These are phyloP conservation scores for Pestalotiopsis sp. DNA, from an alignment of 2,329 filamentous ascomycete genomes.

Conservation along the genomic window DNA sequence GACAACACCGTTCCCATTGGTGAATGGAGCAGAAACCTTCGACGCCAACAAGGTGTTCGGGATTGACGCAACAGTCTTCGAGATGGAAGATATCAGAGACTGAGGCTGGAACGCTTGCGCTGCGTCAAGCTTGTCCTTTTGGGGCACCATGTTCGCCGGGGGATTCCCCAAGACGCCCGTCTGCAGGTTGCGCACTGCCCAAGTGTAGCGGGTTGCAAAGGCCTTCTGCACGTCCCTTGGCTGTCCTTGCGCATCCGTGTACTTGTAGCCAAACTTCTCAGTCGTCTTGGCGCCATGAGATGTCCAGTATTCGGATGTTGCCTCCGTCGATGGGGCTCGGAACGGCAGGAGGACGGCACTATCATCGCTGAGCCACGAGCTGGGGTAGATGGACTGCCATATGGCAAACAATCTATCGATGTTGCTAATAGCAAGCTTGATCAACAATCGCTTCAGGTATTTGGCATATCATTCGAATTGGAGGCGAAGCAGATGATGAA, in stretches of 20 bases:
- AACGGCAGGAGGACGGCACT: neutral
- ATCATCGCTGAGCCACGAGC: conserved; percentile 8
- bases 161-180: neutral
- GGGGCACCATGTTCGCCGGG: neutral
- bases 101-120: neutral
- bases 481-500: neutral
- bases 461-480: neutral
- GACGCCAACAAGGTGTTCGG: neutral
- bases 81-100: neutral
- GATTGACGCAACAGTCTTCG: neutral
- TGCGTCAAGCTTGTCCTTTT: neutral
- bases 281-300: neutral
- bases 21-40: neutral
- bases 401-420: conserved; percentile 29
- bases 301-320: neutral
- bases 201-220: neutral
- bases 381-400: conserved; percentile 27
- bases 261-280: neutral
- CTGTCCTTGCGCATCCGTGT: neutral
- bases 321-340: neutral
- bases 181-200: neutral
- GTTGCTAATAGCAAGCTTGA: conserved; percentile 8
- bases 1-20: neutral
- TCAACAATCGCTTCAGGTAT: neutral
- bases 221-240: neutral